Evolutionary conservation across 257 asterid species (phyloP).

Genomic region (Leonotis leonurus): DNA sequence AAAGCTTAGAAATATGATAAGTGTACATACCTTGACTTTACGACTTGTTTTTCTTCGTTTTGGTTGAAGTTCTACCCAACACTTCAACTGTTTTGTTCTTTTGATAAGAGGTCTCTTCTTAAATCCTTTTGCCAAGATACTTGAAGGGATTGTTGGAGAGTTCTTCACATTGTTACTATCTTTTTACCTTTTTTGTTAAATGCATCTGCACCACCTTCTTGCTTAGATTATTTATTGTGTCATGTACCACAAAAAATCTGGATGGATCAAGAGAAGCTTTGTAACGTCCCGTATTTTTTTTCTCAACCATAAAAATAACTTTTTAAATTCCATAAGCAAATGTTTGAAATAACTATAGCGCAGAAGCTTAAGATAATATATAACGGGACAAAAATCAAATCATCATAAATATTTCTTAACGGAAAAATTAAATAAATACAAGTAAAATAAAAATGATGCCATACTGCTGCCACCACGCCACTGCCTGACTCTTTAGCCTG

Average conservation of each 20-base stretch:
- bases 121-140: neutral
- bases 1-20: neutral
- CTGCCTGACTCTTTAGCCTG: too few species aligned
- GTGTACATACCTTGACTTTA: neutral
- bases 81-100: neutral
- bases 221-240: neutral
- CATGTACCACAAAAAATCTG: neutral
- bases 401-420: too few species aligned
- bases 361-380: too few species aligned
- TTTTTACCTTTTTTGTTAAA: neutral
- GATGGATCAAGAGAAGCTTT: neutral
- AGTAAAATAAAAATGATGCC: too few species aligned
- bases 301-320: too few species aligned
- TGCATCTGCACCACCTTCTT: neutral
- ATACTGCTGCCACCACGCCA: too few species aligned
- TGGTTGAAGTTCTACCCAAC: neutral
- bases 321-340: too few species aligned
- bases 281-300: too few species aligned
- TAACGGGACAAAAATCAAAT: too few species aligned
- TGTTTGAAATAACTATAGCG: too few species aligned
- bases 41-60: neutral
- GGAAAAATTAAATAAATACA: too few species aligned
- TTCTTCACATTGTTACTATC: neutral
- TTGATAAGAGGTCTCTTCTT: neutral
- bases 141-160: neutral